phyloP scores from a whole-genome alignment of 2,329 filamentous ascomycete genomes.

The Exserohilum rostratum region DNA sequence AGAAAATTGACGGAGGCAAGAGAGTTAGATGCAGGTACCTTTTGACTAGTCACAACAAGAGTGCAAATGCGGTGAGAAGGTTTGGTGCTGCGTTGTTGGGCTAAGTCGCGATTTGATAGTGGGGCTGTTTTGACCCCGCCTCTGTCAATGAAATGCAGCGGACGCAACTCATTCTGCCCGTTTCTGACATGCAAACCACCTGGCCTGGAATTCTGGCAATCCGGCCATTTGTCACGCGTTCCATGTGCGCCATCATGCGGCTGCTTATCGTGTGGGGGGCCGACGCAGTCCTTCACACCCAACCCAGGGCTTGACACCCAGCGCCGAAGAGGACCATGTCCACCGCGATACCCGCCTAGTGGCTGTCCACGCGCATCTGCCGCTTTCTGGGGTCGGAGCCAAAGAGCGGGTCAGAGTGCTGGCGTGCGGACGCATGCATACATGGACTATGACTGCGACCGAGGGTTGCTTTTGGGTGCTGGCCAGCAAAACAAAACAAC shows the following conservation, averaged over 20 bases:
- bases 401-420: conserved; percentile 7
- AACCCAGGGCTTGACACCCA: background rate
- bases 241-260: conserved; percentile 39
- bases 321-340: conserved; percentile 4
- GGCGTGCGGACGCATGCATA: background rate
- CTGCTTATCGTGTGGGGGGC: conserved; percentile 20
- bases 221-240: conserved; percentile 6
- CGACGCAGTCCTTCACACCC: conserved; percentile 3
- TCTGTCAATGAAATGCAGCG: conserved; percentile 6
- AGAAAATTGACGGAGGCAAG: conserved; percentile 18
- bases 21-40: conserved; percentile 26
- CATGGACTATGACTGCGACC: background rate
- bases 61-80: conserved; percentile 31
- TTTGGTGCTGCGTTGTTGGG: conserved; percentile 25
- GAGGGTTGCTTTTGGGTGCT: background rate
- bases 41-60: conserved; percentile 34
- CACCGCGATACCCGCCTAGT: conserved; percentile 18
- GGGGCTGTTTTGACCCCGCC: conserved; percentile 23
- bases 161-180: conserved; percentile 7
- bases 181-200: conserved; percentile 1
- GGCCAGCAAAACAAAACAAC: background rate
- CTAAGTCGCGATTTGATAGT: conserved; percentile 24
- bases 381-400: conserved; percentile 8
- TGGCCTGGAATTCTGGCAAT: background rate
- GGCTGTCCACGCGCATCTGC: conserved; percentile 1